Evolutionary conservation across 257 asterid species (phyloP), one percentile per base, ranked within the genome.

Genomic region (Solanum lycopersicoides): DNA sequence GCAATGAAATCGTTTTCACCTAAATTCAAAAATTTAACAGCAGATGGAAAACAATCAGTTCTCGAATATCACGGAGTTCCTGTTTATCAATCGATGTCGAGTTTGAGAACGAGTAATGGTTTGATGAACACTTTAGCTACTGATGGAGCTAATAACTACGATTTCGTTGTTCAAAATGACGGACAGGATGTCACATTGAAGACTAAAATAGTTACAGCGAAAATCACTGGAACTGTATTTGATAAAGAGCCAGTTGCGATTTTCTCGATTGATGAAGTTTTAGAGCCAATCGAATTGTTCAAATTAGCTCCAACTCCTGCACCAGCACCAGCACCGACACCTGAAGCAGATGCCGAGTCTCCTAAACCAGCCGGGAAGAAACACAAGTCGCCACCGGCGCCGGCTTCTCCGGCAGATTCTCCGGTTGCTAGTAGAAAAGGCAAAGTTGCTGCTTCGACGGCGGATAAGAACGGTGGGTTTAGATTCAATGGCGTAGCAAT

Each of bases 1-100:
- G 96, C 96, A 1, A 94, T 95, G 94, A 93, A 90, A 82, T 45
- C 16, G 0, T 92, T 91, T 47, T 86, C 90, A 34, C 98, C 98
- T 0, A 91, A 90, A 71, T 94, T 23, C 85, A 94, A 91, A 23
- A 94, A 95, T 34, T 69, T 95, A 14, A 93, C 89, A 11, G 89
- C 92, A 6, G 89, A 15, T 4, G 91, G 89, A 0, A 89, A 94
- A 79, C 94, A 91, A 76, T 88, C 94, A 0, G 12, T 94, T 20
- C 88, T 94, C 1, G 94, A 91, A 71, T 91, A 90, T 86, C 96
- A 94, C 47, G 96, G 91, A 2, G 87, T 92, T 8, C 97, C 97
- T 0, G 82, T 92, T 10, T 94, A 94, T 83, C 66, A 90, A n/a
- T 86, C 96, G 0, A 12, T 92, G 12, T 16, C 94, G 0, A 90